Evolutionary conservation across 1,139 yeast species (phyloP), one percentile per base, ranked within the genome.

Genomic region (Yamadazyma blattariae): DNA sequence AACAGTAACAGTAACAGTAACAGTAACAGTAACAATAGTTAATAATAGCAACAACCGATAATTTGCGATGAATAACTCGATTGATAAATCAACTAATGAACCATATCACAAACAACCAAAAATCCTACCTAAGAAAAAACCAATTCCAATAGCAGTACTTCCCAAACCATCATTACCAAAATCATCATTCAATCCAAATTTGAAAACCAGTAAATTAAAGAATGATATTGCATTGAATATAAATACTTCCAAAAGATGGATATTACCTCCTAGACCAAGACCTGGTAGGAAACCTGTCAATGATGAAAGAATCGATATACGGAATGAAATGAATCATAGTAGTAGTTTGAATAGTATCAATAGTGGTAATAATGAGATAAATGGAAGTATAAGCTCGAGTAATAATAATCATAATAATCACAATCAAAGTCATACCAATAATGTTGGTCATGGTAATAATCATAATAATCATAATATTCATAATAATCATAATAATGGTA

Each of bases 201-300:
- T 49, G 37, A 57, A 58, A 28, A 42, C 55, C 12, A 39, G 51
- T 26, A 38, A 53, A 7, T 35, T 55, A 15, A 49, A 54, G 22
- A 45, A 52, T 5, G 52, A 50, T 16, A 42, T 45, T 16, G 46
- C 61, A 4, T 51, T 35, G 22, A 36, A 59, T 35, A 65, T 68
- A 45, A 72, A 71, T 45, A 75, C 82, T 3, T 71, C 78, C 25
- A 74, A 74, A 42, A 68, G 71, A 44, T 79, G 85, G 85, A 79
- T 79, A 2, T 56, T 79, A 28, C 85, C 84, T 2, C 84, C 84
- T 2, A 57, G 84, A 35, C 83, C 84, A 2, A 65, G 82, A 36
- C 81, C 82, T 0, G 82, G 82, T 10, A 59, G 82, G 34, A 71
- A 72, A 46, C 77, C 77, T 11, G 44, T 42, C 10, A 42, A 39